phyloP scores from a whole-genome alignment of 305 asterid genomes.

The Fraxinus baroniana region DNA sequence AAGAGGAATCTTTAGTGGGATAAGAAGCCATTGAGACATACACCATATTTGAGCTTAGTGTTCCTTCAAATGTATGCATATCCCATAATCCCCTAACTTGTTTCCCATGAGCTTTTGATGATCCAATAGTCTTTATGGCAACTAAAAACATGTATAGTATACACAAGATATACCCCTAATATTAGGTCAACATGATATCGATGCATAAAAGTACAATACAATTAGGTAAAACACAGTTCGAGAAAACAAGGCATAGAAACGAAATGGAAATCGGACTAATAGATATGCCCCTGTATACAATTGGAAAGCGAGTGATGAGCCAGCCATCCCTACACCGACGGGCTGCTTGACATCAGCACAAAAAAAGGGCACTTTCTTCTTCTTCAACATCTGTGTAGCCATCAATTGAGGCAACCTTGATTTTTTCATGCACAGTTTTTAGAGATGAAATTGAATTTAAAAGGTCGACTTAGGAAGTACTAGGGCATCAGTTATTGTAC shows the following conservation, averaged over 20 bases:
- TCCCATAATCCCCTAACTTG: constrained; percentile 31
- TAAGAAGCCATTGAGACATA: constrained; percentile 37
- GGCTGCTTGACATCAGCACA: constrained; percentile 40
- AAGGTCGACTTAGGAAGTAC: neutral
- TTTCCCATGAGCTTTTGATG: constrained; percentile 33
- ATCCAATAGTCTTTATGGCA: constrained; percentile 32
- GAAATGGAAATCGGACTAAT: neutral
- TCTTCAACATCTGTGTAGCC: constrained; percentile 29
- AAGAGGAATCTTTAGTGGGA: constrained; percentile 20
- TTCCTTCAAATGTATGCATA: constrained; percentile 28
- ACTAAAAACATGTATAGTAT: neutral
- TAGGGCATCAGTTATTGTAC: neutral
- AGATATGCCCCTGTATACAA: constrained; percentile 32
- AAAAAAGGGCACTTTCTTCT: constrained; percentile 27
- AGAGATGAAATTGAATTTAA: neutral
- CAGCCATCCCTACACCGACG: constrained; percentile 32
- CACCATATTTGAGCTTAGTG: constrained; percentile 23
- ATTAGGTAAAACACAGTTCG: neutral
- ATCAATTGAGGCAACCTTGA: constrained; percentile 30
- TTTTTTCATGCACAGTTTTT: constrained; percentile 19
- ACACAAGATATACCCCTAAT: neutral
- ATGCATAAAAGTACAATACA: neutral
- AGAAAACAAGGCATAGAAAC: neutral
- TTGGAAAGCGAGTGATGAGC: constrained; percentile 34
- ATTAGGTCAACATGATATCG: neutral